Base-by-base conservation (phyloP, 441 rosid genomes). In the Euphorbia schlechtendalii region DNA sequence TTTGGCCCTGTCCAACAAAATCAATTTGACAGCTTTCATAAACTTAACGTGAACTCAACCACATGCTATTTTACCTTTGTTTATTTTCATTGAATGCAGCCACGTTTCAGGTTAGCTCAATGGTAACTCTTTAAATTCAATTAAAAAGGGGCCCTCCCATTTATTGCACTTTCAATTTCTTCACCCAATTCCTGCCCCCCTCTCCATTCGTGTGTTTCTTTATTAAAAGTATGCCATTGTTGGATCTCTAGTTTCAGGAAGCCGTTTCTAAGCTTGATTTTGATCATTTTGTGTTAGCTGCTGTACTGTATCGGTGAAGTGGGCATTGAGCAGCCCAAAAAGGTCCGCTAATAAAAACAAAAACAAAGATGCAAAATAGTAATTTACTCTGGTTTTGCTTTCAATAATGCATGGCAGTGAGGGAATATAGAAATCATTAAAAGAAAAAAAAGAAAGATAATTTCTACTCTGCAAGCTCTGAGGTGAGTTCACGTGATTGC, bases 401-500 rank as follows among this genome's bases (percentile, higher is more conserved):
- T 60, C 59, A 64, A 67, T 69, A 59, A 67, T 55, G 61, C 28
- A 66, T 52, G 71, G n/a, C 74, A 67, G 71, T 62, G 62, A 40
- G 20, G 52, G 59, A 74, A 72, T 64, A 68, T 65, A 64, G 51
- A 68, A 69, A 66, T 65, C 70, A 64, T 71, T 53, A 71, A 74
- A 69, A 63, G 64, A 64, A 66, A 73, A 70, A 77, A 78, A 67
- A n/a, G 30, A 67, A 68, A 60, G 48, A 30, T 71, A 68, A 41
- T 22, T 56, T 72, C 48, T 64, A 25, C 60, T 64, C 86, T 72
- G 79, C 71, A 69, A 69, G 60, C 70, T 61, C 71, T 73, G 84
- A 71, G 81, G 61, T 78, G 81, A 53, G 71, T 78, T 78, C 89
- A 80, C 92, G 88, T 84, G 88, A 77, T 63, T 67, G 41, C 68